phyloP scores from a whole-genome alignment of 495 filamentous ascomycete species.

The Penicillium riverlandense region DNA sequence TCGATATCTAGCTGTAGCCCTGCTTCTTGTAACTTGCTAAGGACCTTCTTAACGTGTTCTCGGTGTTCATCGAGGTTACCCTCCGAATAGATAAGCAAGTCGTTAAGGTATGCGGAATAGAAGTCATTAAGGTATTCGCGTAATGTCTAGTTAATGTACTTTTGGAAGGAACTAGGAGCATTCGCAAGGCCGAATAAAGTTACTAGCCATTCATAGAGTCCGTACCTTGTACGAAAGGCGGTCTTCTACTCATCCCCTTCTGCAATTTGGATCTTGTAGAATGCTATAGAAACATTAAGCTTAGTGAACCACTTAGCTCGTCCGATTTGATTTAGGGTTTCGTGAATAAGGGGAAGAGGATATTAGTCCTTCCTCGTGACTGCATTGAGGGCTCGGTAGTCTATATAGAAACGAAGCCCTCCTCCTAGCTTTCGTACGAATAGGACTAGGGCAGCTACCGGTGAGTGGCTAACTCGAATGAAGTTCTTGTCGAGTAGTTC shows the following conservation, averaged over 20 bases:
- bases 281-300: not conserved
- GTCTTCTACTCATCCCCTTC: slow-evolving; percentile 12
- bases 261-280: not conserved
- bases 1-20: not conserved
- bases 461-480: not conserved
- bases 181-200: slow-evolving; percentile 12
- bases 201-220: slow-evolving; percentile 11
- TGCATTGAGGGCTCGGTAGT: slow-evolving; percentile 4
- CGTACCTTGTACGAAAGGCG: slow-evolving; percentile 8
- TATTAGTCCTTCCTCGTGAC: slow-evolving; percentile 2
- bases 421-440: slow-evolving; percentile 4
- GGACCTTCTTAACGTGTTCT: not conserved
- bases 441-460: not conserved
- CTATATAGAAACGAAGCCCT: slow-evolving; percentile 3
- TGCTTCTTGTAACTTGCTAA: not conserved
- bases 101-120: not conserved
- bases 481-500: not conserved
- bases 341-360: not conserved
- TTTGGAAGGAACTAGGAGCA: slow-evolving; percentile 1
- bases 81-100: not conserved
- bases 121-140: not conserved
- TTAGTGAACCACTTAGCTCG: not conserved
- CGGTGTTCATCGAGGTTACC: not conserved
- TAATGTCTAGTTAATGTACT: not conserved
- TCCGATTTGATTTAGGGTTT: not conserved